Base-by-base conservation (phyloP, 345 rosid genomes). In the Carallia pectinifolia region DNA sequence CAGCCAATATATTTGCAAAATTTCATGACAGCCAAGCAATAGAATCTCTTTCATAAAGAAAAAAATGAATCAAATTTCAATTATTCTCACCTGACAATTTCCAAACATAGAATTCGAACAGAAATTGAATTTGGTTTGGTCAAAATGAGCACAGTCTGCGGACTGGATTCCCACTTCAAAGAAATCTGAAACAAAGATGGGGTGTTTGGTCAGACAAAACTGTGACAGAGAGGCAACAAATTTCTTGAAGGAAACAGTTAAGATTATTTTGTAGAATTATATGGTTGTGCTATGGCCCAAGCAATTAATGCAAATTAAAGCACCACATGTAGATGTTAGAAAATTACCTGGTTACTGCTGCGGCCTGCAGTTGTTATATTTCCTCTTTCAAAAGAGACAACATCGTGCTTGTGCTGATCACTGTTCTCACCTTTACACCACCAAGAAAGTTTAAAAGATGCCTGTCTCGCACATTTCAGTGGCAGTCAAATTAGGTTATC, bases 401-500 rank as follows among this genome's bases (percentile, higher is more conserved):
- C 83, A 55, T 92, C 98, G 67, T 89, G 96, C 61, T 92, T 96
- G 87, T 89, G 94, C 80, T 89, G 98, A 79, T 96, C 96, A 72
- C 88, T 85, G 70, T 74, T 73, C 44, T 89, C 90, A 47, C 97
- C 97, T 68, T 89, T 90, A 83, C 93, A 90, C 53, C 93, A 79
- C 99, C 99, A 96, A 64, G 96, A 83, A 66, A 96, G 99, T 71
- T 96, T 96, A 77, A 96, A 96, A 29, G 98, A 88, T 74, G 99
- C 99, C 99, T 96, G 85, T 71, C 53, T 13, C 81, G 75, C 27
- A 66, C 72, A 64, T 61, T 71, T 73, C 39, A 62, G n/a, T 36
- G 40, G 70, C 54, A 53, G 63, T 62, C 60, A 62, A 53, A n/a
- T 50, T 53, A 40, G 68, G 71, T 44, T 37, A 65, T 36, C 30